These are phyloP conservation scores for Diversispora epigaea DNA, from an alignment of 192 early-diverging fungal species.

Conservation along the genomic window DNA sequence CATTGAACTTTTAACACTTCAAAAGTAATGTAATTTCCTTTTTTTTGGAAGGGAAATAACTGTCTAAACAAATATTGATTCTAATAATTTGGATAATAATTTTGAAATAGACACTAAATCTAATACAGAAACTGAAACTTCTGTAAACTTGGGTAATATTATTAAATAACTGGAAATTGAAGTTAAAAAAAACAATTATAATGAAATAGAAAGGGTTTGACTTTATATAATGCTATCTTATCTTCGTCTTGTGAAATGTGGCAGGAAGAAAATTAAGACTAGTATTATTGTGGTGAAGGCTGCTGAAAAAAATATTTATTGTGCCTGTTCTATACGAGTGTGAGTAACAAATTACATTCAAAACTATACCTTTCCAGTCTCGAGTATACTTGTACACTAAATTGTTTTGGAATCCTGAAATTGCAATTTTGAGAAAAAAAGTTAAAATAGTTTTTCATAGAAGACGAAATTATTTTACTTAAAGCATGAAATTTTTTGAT, in stretches of 20 bases:
- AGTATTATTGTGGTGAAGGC: not conserved
- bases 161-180: not conserved
- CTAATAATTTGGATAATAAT: not conserved
- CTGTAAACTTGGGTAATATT: not conserved
- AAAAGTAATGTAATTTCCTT: not conserved
- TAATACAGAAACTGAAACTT: not conserved
- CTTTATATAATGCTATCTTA: not conserved
- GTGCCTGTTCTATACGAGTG: not conserved
- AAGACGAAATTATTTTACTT: no score
- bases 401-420: no score
- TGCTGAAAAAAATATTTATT: not conserved
- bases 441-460: no score
- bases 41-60: no score
- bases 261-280: not conserved
- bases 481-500: no score
- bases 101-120: not conserved
- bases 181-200: not conserved
- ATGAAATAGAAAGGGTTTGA: not conserved
- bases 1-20: not conserved
- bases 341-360: not conserved
- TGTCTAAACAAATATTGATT: not conserved
- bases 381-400: no score
- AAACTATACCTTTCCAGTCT: not conserved
- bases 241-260: not conserved
- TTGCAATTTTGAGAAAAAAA: no score